Percentiles rank a stretch among this genome's conserved stretches.
These are phyloP conservation scores for Pelargonium australe DNA, from an alignment of 441 rosid species.

Conservation along the genomic window DNA sequence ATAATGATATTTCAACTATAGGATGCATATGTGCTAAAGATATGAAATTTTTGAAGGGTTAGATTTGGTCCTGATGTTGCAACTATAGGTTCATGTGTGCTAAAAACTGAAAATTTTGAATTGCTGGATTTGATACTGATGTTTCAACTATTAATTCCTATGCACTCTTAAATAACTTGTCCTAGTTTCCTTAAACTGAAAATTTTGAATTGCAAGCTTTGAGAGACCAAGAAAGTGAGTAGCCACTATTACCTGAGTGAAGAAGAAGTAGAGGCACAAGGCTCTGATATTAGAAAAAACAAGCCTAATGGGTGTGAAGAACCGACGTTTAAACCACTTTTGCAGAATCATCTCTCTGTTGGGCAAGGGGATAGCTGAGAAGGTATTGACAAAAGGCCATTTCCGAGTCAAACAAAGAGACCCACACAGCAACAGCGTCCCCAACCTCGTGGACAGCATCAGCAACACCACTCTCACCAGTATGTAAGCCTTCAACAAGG, in stretches of 20 bases:
- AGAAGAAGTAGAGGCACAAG: slow-evolving; percentile 19
- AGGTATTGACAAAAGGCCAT: slow-evolving; percentile 12
- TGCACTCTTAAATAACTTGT: too few species aligned
- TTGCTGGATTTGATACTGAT: not conserved
- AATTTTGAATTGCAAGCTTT: too few species aligned
- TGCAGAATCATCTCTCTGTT: slow-evolving; percentile 20
- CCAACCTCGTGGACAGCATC: slow-evolving; percentile 18
- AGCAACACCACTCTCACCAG: slow-evolving; percentile 12
- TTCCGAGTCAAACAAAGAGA: slow-evolving; percentile 7
- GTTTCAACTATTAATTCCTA: not conserved
- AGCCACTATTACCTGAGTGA: slow-evolving; percentile 12
- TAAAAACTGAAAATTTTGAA: not conserved
- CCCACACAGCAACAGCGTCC: slow-evolving; percentile 20
- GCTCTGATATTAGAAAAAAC: slow-evolving; percentile 18
- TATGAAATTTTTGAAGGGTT: too few species aligned
- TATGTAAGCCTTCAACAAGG: not conserved
- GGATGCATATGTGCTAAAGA: too few species aligned
- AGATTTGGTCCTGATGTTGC: too few species aligned
- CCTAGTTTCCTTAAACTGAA: too few species aligned
- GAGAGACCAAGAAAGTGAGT: not conserved
- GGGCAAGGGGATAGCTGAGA: slow-evolving; percentile 12
- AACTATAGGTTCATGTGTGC: too few species aligned
- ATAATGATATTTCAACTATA: too few species aligned
- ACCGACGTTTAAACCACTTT: slow-evolving; percentile 15
- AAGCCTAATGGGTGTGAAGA: slow-evolving; percentile 18